A percentile compares a stretch with the other conserved stretches of the same genome.
These are phyloP conservation scores for Friedmanniomyces simplex DNA, from an alignment of 495 filamentous ascomycete genomes.

Conservation along the genomic window DNA sequence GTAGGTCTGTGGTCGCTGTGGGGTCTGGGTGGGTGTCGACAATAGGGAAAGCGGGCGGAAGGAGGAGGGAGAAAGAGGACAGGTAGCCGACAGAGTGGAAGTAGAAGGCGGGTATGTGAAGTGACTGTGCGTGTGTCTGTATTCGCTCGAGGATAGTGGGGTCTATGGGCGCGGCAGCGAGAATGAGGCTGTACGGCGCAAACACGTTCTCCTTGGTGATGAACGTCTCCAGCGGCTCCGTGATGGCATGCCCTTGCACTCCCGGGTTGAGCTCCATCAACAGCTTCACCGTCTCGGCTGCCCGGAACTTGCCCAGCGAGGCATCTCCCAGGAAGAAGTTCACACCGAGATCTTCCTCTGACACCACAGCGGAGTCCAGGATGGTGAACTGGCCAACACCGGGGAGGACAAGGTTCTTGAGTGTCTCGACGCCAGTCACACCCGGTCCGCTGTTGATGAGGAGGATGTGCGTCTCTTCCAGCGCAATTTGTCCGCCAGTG, in stretches of 20 bases:
- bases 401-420: slow-evolving; percentile 94
- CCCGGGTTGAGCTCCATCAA: slow-evolving; percentile 93
- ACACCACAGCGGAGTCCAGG: slow-evolving; percentile 66
- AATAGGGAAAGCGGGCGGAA: slow-evolving; percentile 75
- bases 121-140: slow-evolving; percentile 44
- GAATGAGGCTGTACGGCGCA: slow-evolving; percentile 56
- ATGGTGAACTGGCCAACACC: slow-evolving; percentile 92
- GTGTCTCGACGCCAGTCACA: slow-evolving; percentile 76
- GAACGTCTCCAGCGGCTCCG: slow-evolving; percentile 36
- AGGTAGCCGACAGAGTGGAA: slow-evolving; percentile 83
- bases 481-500: slow-evolving; percentile 75
- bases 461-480: slow-evolving; percentile 82
- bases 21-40: slow-evolving; percentile 94
- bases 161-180: slow-evolving; percentile 60
- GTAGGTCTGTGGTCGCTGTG: slow-evolving; percentile 72
- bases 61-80: slow-evolving; percentile 65
- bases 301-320: slow-evolving; percentile 67
- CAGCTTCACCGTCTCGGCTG: slow-evolving; percentile 62
- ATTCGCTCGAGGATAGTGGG: slow-evolving; percentile 46
- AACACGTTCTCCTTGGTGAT: slow-evolving; percentile 34
- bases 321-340: slow-evolving; percentile 91
- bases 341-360: slow-evolving; percentile 75
- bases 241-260: slow-evolving; percentile 57
- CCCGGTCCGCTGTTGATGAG: slow-evolving; percentile 77
- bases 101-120: slow-evolving; percentile 67